Evolutionary conservation across 176 grass and related monocot species (phyloP), one percentile per base, ranked within the genome.

Genomic region (Raddia distichophylla): DNA sequence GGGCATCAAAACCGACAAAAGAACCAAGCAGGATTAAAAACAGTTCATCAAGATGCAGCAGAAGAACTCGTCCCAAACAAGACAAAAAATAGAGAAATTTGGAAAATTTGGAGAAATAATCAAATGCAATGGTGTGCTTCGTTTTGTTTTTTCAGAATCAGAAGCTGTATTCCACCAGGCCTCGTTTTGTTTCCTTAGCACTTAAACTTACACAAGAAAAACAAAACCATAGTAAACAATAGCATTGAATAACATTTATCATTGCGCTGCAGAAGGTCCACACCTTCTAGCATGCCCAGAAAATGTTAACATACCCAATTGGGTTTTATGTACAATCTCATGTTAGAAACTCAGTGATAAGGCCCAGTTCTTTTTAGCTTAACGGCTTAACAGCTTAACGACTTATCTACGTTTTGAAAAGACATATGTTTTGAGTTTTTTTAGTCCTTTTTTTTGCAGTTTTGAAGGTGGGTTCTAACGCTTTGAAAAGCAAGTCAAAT

Each of bases 181-280:
- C 35, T 37, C 48, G 52, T 66, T 52, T 51, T 34, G 34, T 15
- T 22, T 37, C 14, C 19, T 56, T 10, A 60, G 10, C 17, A 53
- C 13, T 8, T 44, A 72, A 71, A 52, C 22, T 16, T 71, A 46
- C 54, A 60, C 56, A 50, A 22, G 15, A 50, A 62, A 70, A 72
- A 48, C 58, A 9, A 62, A 77, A 77, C 3, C 33, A 72, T 40
- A 72, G 72, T 19, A 65, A 65, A 71, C 52, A 70, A 10, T 48
- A 71, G 47, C 68, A 72, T 35, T 17, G 9, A 77, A 37, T 19
- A 65, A 40, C 32, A 65, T 78, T 79, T 54, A 79, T 79, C 16
- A 37, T 52, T 66, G 17, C 42, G 61, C 47, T 53, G 53, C 18
- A 59, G 35, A 52, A 20, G 60, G 61, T 79, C 48, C 47, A 66